Evolutionary conservation across 1,284 basidiomycete species (phyloP), one percentile per base, ranked within the genome.

Genomic region (Microstroma glucosiphilum): DNA sequence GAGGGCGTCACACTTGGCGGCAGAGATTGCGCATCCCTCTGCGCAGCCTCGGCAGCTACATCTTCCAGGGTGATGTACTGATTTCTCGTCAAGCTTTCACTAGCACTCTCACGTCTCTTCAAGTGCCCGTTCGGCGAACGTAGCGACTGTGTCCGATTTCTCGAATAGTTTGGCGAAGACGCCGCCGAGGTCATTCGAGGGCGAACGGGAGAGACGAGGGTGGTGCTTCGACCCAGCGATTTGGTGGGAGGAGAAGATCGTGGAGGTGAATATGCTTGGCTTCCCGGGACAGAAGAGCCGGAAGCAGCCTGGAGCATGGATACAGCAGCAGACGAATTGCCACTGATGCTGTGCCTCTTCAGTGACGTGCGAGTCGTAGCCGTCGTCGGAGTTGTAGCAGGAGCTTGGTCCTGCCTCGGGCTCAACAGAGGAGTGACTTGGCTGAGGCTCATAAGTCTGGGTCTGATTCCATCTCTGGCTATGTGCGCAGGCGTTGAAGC

Each of bases 271-370:
- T 4, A 48, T 48, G 43, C 17, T 48, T 21, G 15, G 43, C 15
- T 48, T 3, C 17, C 43, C 51, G 19, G 51, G 6, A 21, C 6
- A 17, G 51, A 21, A 13, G 51, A 54, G 51, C 13, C 51, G 7
- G 51, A 19, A 23, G 51, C 51, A 8, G n/a, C 21, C 26, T 54
- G 51, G 51, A 54, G 51, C 13, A 25, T 23, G 19, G 13, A 25
- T 4, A 54, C 21, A 48, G 43, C 43, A 21, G 43, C 43, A 12
- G 17, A 48, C 4, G 21, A 21, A 6, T 12, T 6, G 43, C 17
- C 43, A 21, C 17, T 21, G 43, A 48, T 54, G 51, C 51, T 54
- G 17, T 54, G 51, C 51, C 46, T 23, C 11, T n/a, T 48, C 4
- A n/a, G 17, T 7, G 46, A 48, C 3, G 46, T n/a, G 46, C 17